Percentiles rank a stretch among this genome's conserved stretches.
Conservation (phyloP, 352 stramenopile genomes). For the Pythium diclinum region DNA sequence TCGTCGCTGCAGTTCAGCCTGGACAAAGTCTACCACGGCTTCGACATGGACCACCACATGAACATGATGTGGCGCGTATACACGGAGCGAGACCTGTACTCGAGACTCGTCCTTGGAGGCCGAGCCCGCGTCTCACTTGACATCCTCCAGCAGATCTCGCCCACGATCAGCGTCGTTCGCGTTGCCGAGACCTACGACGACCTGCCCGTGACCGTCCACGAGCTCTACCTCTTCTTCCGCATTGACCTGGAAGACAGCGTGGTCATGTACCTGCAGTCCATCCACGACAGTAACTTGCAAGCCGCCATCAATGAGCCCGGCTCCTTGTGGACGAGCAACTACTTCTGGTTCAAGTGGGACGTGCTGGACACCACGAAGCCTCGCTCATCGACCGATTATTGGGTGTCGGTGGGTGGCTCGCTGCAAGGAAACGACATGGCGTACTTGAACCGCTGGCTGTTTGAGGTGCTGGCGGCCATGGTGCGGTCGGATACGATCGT, state of each 20-base stretch:
- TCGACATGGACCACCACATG: constrained; percentile 2
- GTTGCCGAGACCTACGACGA: not conserved
- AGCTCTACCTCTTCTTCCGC: constrained; percentile 1
- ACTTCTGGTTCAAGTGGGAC: constrained; percentile 5
- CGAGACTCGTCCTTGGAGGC: not conserved
- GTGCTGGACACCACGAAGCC: not conserved
- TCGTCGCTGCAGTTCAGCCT: constrained; percentile 17
- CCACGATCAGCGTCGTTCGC: not conserved
- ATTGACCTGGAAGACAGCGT: not conserved
- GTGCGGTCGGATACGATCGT: not conserved
- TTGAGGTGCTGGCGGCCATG: not conserved
- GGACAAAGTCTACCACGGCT: constrained; percentile 4
- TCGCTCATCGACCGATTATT: not conserved
- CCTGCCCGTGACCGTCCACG: not conserved
- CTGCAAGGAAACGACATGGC: not conserved
- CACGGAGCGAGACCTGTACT: not conserved
- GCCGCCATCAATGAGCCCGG: not conserved
- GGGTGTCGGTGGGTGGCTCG: not conserved
- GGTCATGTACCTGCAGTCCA: not conserved
- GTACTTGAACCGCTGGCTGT: constrained; percentile 2
- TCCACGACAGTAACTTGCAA: not conserved
- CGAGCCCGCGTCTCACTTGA: constrained; percentile 1
- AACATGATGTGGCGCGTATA: constrained; percentile 12
- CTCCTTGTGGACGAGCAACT: not conserved
- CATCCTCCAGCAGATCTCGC: constrained; percentile 4